Evolutionary conservation across 306 rosid species (phyloP), one percentile per base, ranked within the genome.

Genomic region (Canavalia ensiformis): DNA sequence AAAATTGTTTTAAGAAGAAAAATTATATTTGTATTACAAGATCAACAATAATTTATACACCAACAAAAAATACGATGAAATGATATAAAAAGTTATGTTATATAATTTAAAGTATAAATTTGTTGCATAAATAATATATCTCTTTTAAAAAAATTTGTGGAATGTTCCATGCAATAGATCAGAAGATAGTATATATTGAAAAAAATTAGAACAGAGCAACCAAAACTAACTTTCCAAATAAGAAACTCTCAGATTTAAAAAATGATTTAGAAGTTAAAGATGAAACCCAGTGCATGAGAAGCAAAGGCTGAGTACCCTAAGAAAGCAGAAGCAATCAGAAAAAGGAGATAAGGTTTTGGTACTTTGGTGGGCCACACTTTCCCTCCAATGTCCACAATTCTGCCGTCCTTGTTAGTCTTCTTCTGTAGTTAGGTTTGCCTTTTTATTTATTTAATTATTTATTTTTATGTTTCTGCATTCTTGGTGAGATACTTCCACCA

Each of bases 311-410:
- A 25, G 54, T 63, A 44, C 60, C 84, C 60, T 52, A 74, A 33
- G 74, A 4, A 68, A 57, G 44, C 10, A 52, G 44, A 9, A 29
- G 76, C 66, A 64, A 50, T 55, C 5, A 34, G 72, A 56, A 73
- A 85, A 79, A 56, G 25, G 74, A 66, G 64, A 52, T 46, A 6
- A 54, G 10, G 52, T 28, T 86, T 73, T 60, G 81, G 84, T 68
- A 78, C 54, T 70, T 78, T 65, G 79, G 89, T 79, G 71, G 85
- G 89, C 49, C 87, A 70, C 57, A 57, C 70, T 64, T 79, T 57
- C 68, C 80, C 74, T 65, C 73, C 77, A 72, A 49, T 56, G 29
- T 47, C 73, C 77, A 81, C 80, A 54, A 8, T 49, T 72, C 72
- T 76, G 81, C 69, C 86, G 39, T 85, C 76, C 79, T 68, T 33